A percentile compares a stretch with the other conserved stretches of the same genome.
Evolutionary conservation across 2,329 filamentous ascomycete species (phyloP).

Genomic region (Pyrenochaeta sp.): DNA sequence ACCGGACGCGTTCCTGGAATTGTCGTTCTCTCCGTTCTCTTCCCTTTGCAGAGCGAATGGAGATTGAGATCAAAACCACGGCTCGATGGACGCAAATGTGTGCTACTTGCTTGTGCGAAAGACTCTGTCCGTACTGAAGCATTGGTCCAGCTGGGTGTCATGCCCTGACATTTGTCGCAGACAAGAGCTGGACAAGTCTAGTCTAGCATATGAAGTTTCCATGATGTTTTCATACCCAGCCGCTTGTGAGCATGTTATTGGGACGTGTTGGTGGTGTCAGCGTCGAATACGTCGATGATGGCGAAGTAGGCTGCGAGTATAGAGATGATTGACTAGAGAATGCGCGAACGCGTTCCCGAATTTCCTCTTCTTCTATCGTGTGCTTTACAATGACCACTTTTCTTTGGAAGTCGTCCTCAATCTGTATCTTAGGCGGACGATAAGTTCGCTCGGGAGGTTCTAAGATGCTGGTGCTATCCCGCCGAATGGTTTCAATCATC

Average conservation of each 20-base stretch:
- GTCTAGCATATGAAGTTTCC: background rate
- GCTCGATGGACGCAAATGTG: too few species aligned
- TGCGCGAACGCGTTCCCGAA: constrained; percentile 5
- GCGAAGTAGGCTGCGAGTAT: constrained; percentile 1
- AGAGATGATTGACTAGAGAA: constrained; percentile 2
- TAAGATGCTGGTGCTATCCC: constrained; percentile 7
- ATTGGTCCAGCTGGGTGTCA: too few species aligned
- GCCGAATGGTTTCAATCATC: background rate
- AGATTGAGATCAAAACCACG: too few species aligned
- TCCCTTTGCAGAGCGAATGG: too few species aligned
- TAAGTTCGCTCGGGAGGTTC: constrained; percentile 2
- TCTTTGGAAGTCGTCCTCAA: background rate
- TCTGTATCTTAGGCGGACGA: background rate
- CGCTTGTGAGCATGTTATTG: background rate
- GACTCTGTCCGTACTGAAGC: too few species aligned
- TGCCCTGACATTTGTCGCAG: too few species aligned
- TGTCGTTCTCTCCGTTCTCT: too few species aligned
- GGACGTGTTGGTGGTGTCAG: background rate
- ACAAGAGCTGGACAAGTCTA: too few species aligned
- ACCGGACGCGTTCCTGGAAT: background rate
- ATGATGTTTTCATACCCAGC: background rate
- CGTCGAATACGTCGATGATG: background rate
- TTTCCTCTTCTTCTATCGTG: constrained; percentile 5
- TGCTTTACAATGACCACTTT: background rate
- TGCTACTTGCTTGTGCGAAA: too few species aligned